Base-by-base conservation (phyloP, 768 basidiomycete genomes). In the Crucibulum laeve region DNA sequence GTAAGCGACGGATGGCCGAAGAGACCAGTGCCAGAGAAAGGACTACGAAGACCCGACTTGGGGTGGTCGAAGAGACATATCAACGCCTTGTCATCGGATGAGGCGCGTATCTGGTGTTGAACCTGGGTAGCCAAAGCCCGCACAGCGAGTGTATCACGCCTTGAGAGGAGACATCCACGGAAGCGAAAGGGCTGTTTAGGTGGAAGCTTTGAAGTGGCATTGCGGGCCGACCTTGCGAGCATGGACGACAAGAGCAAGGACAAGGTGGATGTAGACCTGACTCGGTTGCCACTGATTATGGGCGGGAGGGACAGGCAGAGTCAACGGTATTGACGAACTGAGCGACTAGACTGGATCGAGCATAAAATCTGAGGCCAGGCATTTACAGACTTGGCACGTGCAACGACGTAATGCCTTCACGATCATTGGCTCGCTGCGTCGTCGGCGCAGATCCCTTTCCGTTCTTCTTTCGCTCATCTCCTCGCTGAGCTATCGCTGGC, bases 1-100 rank as follows among this genome's bases (percentile, higher is more conserved):
- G 76, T 80, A 25, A 99, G 74, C 14, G 77, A 70, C 0, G 80
- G 73, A 51, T 96, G 89, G 13, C 80, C 80, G 61, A 99, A 98
- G 25, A 98, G 76, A 18, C 96, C 96, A 1, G 87, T 86, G 1
- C 74, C 63, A 4, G 73, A 64, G 21, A 77, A 64, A 2, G 74
- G 65, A 6, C 74, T 69, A 3, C 62, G 61, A 26, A 63, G 62
- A 11, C 53, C 53, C 43, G 53, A 62, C 43, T 51, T 69, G 4
- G 87, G 84, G 25, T 74, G 72, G 66, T 91, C 88, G 60, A 91
- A 90, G 45, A 87, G 74, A 13, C 77, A 66, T 45, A 82, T 71
- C 49, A 91, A 72, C 40, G 79, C 71, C 40, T 67, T 68, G 63
- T 90, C 87, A 54, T 87, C 83, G 35, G 64, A 48, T 14, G 85